Percentiles rank a stretch among this genome's conserved stretches.
Conservation (phyloP, 768 basidiomycete species). For the Lentinula lateritia region DNA sequence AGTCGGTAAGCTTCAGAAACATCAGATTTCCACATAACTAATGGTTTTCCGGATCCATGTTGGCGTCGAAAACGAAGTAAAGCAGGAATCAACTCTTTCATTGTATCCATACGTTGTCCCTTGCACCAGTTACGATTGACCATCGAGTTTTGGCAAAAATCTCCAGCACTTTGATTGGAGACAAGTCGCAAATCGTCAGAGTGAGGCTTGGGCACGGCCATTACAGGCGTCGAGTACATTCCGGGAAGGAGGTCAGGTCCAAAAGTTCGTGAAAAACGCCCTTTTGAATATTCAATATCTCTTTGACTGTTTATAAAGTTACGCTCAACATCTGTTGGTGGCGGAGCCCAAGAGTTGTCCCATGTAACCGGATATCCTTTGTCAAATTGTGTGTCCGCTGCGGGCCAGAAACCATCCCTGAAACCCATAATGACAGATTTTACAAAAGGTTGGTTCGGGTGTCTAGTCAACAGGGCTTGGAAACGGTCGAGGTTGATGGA, state of each 20-base stretch:
- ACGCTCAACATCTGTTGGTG: constrained; percentile 11
- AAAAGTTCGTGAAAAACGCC: constrained; percentile 15
- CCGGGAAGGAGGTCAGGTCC: constrained; percentile 30
- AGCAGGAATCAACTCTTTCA: background rate
- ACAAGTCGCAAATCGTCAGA: constrained; percentile 30
- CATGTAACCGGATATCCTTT: background rate
- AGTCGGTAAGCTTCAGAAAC: constrained; percentile 29
- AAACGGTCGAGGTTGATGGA: too few species aligned
- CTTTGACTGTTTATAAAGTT: constrained; percentile 20
- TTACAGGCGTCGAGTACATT: constrained; percentile 35
- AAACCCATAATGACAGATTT: too few species aligned
- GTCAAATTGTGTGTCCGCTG: too few species aligned
- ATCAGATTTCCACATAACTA: constrained; percentile 29
- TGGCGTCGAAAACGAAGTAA: background rate
- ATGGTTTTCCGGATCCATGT: background rate
- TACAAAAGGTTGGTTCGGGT: too few species aligned
- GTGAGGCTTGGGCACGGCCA: constrained; percentile 29
- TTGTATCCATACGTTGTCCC: background rate
- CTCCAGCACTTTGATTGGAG: constrained; percentile 25
- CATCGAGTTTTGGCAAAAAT: constrained; percentile 26
- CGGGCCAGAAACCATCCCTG: too few species aligned
- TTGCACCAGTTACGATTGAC: background rate
- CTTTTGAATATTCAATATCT: constrained; percentile 14
- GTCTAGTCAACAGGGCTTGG: too few species aligned
- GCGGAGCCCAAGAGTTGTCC: constrained; percentile 9